Evolutionary conservation across 331 rosid genomes (phyloP), one percentile per base, ranked within the genome.

Genomic region (Acacia concinna): DNA sequence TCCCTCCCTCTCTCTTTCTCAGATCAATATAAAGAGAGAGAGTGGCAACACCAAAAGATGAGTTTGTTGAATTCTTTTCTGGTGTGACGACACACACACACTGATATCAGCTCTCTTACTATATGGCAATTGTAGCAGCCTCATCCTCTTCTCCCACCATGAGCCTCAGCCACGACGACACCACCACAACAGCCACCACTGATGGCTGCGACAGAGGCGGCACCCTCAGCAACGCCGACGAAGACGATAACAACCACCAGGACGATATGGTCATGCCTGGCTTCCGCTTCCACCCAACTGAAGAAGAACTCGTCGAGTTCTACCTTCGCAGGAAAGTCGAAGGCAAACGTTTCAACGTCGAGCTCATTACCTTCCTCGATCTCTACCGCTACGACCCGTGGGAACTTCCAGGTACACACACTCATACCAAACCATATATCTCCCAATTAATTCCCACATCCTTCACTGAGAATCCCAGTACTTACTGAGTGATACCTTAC

Each of bases 291-390:
- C 98, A 96, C 75, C 99, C 99, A 0, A 96, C 99, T 0, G 99
- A 96, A 78, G 99, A 96, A 81, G 99, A 96, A 31, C 93, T 96
- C 0, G 94, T 96, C 0, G 98, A 96, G 87, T 96, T 96, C 93
- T 96, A 96, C 96, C 99, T 96, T 87, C 99, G 99, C 96, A 97
- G 99, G 91, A 96, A 96, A 96, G 99, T 96, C 4, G 99, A 96
- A 94, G 99, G 99, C 82, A 96, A 96, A 70, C 97, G 97, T 72
- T 96, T 96, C 94, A 96, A 96, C 68, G 97, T 96, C 40, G 99
- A 96, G 73, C 98, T 96, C 73, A 96, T 96, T 38, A 93, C 98
- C 90, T 93, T 93, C 81, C 98, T 96, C 21, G 99, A 96, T 89
- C 99, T 96, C 71, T 96, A 96, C 87, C 97, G 96, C 88, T 96